Percentiles rank a stretch among this genome's conserved stretches.
Evolutionary conservation across 2,329 filamentous ascomycete species (phyloP).

Genomic region (Lasiodiplodia sp.): DNA sequence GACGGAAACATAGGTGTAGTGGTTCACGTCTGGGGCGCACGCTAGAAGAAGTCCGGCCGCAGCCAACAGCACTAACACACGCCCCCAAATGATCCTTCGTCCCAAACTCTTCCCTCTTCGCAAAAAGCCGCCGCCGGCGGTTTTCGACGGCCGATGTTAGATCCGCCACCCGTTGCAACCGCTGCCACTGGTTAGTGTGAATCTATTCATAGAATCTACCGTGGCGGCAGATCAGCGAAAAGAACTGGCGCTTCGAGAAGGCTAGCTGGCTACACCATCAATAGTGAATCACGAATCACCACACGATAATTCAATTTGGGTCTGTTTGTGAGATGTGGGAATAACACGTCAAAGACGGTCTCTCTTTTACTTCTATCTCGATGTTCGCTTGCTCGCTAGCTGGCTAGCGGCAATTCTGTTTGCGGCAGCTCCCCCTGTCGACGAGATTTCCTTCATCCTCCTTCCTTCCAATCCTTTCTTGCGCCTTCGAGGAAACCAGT

Average conservation of each 20-base stretch:
- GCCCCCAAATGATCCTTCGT: constrained; percentile 1
- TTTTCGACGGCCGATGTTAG: background rate
- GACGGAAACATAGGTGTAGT: background rate
- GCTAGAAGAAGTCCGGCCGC: background rate
- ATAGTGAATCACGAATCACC: background rate
- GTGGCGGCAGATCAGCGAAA: background rate
- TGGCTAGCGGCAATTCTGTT: background rate
- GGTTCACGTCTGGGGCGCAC: background rate
- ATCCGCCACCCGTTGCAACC: background rate
- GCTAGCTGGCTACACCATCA: background rate
- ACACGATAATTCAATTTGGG: background rate
- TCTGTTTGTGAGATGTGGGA: background rate
- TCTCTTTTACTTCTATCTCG: background rate
- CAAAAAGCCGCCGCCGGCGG: background rate
- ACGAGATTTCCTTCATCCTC: background rate
- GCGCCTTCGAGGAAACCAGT: constrained; percentile 9
- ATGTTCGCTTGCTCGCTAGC: background rate
- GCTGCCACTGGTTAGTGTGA: background rate
- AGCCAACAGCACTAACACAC: background rate
- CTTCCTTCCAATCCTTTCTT: background rate
- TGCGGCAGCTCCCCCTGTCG: background rate
- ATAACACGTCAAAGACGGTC: constrained; percentile 4
- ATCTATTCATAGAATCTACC: background rate
- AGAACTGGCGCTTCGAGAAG: too few species aligned
- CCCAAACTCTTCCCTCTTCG: background rate